Evolutionary conservation across 129 eudicot genomes (phyloP).

Genomic region (Ambrosia artemisiifolia): DNA sequence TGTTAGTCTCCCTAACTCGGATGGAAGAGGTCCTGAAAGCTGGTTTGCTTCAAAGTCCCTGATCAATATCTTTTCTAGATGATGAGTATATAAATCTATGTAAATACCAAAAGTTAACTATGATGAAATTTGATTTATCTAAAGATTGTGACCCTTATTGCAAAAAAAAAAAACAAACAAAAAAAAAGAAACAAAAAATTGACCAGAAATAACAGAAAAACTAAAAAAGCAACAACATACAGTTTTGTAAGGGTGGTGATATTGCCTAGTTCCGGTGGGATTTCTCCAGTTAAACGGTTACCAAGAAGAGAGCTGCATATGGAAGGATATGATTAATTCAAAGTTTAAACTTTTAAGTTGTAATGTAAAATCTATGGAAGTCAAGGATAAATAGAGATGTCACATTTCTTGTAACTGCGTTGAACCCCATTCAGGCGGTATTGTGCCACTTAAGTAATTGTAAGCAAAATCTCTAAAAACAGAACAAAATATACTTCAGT

Average conservation of each 20-base stretch:
- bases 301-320: constrained; percentile 66
- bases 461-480: constrained; percentile 70
- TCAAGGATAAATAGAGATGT: constrained; percentile 7
- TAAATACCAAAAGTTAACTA: too few relatives aligned
- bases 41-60: constrained; percentile 75
- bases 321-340: background rate
- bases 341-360: constrained; percentile 8
- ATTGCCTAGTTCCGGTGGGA: constrained; percentile 63
- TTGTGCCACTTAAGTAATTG: constrained; percentile 62
- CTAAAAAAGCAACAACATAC: constrained; percentile 39
- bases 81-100: too few relatives aligned
- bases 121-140: too few relatives aligned
- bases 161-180: too few relatives aligned
- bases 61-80: constrained; percentile 15
- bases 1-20: constrained; percentile 56
- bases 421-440: constrained; percentile 74
- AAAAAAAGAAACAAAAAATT: constrained; percentile 3
- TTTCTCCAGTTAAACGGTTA: constrained; percentile 64
- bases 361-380: background rate
- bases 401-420: constrained; percentile 50
- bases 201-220: background rate
- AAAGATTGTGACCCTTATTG: too few relatives aligned
- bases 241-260: constrained; percentile 59
- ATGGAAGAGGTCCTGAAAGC: constrained; percentile 64
- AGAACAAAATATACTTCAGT: constrained; percentile 11